phyloP scores from a whole-genome alignment of 2,329 filamentous ascomycete genomes.

The Fusarium solani-melongenae region DNA sequence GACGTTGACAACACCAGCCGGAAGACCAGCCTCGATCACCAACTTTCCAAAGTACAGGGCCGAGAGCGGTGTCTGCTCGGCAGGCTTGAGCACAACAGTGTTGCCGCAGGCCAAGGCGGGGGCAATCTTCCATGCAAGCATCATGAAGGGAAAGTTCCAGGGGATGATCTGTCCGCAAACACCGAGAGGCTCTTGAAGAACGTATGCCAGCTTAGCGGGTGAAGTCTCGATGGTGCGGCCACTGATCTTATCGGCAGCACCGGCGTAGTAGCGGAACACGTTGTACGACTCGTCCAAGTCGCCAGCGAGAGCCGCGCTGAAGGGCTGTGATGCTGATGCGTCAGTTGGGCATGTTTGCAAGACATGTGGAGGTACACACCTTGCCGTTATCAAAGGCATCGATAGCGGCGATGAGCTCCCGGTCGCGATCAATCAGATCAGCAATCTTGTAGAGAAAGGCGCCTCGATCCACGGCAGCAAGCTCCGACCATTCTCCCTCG shows the following conservation, averaged over 20 bases:
- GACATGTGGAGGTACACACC: background rate
- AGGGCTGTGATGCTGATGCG: constrained; percentile 14
- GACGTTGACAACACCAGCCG: constrained; percentile 79
- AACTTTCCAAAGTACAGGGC: constrained; percentile 71
- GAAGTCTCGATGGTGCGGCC: constrained; percentile 75
- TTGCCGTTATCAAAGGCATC: constrained; percentile 42
- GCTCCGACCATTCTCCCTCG: constrained; percentile 39
- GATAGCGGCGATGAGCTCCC: constrained; percentile 39
- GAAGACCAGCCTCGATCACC: constrained; percentile 76
- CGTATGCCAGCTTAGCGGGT: constrained; percentile 73
- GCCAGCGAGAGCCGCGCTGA: constrained; percentile 60
- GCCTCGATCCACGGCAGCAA: constrained; percentile 35
- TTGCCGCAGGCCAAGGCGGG: constrained; percentile 71
- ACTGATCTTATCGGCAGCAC: constrained; percentile 76
- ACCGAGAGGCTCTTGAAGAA: constrained; percentile 74
- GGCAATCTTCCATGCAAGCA: constrained; percentile 76
- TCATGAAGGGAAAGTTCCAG: constrained; percentile 50
- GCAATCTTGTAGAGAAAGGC: constrained; percentile 37
- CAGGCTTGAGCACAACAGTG: constrained; percentile 67
- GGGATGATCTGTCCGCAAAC: constrained; percentile 76
- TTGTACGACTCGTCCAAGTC: constrained; percentile 59
- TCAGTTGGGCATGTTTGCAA: background rate
- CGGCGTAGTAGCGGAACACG: constrained; percentile 74
- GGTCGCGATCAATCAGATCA: constrained; percentile 37
- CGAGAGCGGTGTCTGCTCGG: constrained; percentile 69